These are phyloP conservation scores for Solanum chiquidenum DNA, from an alignment of 257 asterid species.

Conservation along the genomic window DNA sequence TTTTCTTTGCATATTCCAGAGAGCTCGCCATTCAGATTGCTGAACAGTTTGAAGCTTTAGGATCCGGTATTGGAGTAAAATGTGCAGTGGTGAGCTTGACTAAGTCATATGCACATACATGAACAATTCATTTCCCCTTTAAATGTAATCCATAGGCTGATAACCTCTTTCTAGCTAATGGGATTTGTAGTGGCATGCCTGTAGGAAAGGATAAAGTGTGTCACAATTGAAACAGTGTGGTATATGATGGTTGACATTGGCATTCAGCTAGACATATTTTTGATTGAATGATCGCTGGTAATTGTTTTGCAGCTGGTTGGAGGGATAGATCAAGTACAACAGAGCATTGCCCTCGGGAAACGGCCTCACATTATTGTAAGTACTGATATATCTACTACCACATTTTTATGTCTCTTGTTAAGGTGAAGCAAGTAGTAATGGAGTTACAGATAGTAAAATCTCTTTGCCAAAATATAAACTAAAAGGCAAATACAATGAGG, in stretches of 20 bases:
- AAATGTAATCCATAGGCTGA: neutral
- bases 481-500: neutral
- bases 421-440: neutral
- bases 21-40: constrained; percentile 86
- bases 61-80: constrained; percentile 66
- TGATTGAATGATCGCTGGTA: neutral
- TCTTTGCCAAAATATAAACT: neutral
- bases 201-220: neutral
- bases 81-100: constrained; percentile 53
- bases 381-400: constrained; percentile 3
- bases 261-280: neutral
- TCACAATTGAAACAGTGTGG: neutral
- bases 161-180: neutral
- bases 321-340: constrained; percentile 68
- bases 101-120: neutral
- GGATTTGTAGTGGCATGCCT: neutral
- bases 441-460: neutral
- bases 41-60: constrained; percentile 87
- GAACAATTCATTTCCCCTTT: neutral
- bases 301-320: constrained; percentile 68
- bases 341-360: constrained; percentile 65
- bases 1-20: constrained; percentile 12
- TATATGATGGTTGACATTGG: neutral
- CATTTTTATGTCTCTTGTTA: neutral
- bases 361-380: constrained; percentile 88